A percentile compares a stretch with the other conserved stretches of the same genome.
phyloP scores from a whole-genome alignment of 2,329 filamentous ascomycete species.

The Cordyceps fumosorosea region DNA sequence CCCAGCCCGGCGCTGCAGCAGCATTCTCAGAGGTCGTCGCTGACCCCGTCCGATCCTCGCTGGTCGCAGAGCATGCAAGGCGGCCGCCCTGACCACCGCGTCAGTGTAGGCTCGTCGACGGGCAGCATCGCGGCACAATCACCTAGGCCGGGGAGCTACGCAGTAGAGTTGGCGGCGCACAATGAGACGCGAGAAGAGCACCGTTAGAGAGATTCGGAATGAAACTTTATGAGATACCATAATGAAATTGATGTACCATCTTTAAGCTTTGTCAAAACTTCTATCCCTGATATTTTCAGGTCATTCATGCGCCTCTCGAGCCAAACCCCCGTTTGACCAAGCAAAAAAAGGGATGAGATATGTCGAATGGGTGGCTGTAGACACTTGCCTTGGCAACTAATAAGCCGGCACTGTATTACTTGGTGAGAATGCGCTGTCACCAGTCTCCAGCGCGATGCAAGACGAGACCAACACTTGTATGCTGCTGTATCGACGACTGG shows the following conservation, averaged over 20 bases:
- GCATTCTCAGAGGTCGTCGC: constrained; percentile 29
- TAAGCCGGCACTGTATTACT: too few species aligned
- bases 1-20: constrained; percentile 11
- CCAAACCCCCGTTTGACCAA: too few species aligned
- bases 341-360: too few species aligned
- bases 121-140: constrained; percentile 24
- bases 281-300: too few species aligned
- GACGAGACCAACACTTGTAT: too few species aligned
- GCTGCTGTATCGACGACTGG: too few species aligned
- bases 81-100: background rate
- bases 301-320: too few species aligned
- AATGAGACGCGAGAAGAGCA: constrained; percentile 42
- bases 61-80: constrained; percentile 14
- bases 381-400: too few species aligned
- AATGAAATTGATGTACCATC: background rate
- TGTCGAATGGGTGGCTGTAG: too few species aligned
- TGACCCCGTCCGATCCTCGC: constrained; percentile 23
- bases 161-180: constrained; percentile 41
- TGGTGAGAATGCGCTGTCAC: too few species aligned
- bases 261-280: too few species aligned
- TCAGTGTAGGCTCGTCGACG: constrained; percentile 16
- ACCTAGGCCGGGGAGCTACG: constrained; percentile 33
- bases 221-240: background rate
- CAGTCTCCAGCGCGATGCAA: too few species aligned
- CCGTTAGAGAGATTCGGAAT: background rate